Evolutionary conservation across 495 filamentous ascomycete species (phyloP), one percentile per base, ranked within the genome.

Genomic region (Penicillium egyptiacum): DNA sequence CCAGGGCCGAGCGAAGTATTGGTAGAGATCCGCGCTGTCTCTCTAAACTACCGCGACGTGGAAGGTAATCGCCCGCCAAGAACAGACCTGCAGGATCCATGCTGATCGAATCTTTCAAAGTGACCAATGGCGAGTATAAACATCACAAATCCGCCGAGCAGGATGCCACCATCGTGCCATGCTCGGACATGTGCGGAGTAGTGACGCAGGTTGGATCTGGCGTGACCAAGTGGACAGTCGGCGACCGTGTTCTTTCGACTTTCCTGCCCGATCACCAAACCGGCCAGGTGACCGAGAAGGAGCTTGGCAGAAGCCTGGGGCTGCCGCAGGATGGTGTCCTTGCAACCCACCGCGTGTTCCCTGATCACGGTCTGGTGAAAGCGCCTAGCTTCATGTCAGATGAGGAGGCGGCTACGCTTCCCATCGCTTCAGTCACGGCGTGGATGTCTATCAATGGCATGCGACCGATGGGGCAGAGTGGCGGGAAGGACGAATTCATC

Each of bases 361-460:
- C 81, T 40, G 84, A 88, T 61, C 67, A 81, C 30, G 87, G 83
- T 0, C 66, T 94, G 1, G 89, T 92, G 11, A 62, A 71, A 12
- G 79, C 82, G 56, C 90, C 90, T 0, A 64, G 62, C 16, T 86
- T 86, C 52, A 68, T 93, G 50, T 78, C 75, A 41, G 81, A 80
- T 46, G 67, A 81, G 26, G 86, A 93, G 73, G 88, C 81, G 0
- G 76, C 79, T 31, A 87, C 87, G 0, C 74, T 93, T 10, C 72
- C 81, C 0, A 92, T 89, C 65, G 89, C 90, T 1, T 86, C 75
- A 0, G 63, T 93, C 48, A 94, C 90, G 8, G 85, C 85, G 0
- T 95, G 90, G 90, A 94, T 93, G 62, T 85, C 83, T 7, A 79
- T 95, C 16, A 93, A 88, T 64, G 89, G 89, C 0, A 69, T 90